phyloP scores from a whole-genome alignment of 2,329 filamentous ascomycete genomes.

The Beauveria pseudobassiana region DNA sequence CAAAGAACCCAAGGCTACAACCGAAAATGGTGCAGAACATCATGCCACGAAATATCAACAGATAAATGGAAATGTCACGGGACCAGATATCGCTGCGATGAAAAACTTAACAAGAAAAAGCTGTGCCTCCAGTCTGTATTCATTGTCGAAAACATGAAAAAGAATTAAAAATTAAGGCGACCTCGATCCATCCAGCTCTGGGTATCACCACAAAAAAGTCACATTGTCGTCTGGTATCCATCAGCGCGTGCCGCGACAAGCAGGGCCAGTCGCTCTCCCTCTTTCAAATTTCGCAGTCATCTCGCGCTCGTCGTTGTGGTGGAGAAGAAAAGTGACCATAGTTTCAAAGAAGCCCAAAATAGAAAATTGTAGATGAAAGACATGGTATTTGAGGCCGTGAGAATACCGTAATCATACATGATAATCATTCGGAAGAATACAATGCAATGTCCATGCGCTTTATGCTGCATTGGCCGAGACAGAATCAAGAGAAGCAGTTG shows the following conservation, averaged over 20 bases:
- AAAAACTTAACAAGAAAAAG: background rate
- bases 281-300: background rate
- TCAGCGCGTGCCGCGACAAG: background rate
- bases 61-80: background rate
- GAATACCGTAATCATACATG: conserved; percentile 11
- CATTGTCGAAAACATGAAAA: background rate
- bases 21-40: background rate
- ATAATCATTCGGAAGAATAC: conserved; percentile 1
- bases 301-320: background rate
- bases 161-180: background rate
- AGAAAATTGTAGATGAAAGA: background rate
- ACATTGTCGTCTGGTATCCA: background rate
- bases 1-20: background rate
- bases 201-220: conserved; percentile 8
- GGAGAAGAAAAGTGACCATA: background rate
- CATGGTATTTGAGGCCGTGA: conserved; percentile 8
- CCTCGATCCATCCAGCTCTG: background rate
- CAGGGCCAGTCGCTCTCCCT: background rate
- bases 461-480: background rate
- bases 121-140: background rate
- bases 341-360: background rate
- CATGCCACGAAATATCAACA: background rate
- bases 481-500: background rate
- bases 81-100: background rate
- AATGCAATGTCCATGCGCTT: background rate